Evolutionary conservation across 768 basidiomycete genomes (phyloP).

Genomic region (Rhodotorula diobovata): DNA sequence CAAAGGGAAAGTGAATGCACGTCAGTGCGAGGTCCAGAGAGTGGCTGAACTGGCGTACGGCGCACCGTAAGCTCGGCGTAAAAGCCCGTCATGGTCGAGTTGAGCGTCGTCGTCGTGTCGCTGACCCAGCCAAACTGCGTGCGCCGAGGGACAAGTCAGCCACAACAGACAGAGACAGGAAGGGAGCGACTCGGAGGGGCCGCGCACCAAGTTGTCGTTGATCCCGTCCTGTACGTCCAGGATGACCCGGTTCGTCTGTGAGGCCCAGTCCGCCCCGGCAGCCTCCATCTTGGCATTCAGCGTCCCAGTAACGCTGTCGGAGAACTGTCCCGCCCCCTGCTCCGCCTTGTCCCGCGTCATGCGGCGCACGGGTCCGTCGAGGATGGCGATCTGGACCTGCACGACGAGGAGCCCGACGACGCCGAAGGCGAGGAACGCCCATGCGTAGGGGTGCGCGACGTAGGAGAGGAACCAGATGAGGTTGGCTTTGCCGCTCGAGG

Average conservation of each 20-base stretch:
- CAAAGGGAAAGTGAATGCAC: too few relatives aligned
- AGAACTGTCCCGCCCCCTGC: conserved; percentile 61
- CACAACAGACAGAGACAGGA: neutral
- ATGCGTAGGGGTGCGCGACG: conserved; percentile 82
- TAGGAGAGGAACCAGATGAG: conserved; percentile 86
- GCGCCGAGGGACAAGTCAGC: neutral
- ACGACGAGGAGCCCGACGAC: conserved; percentile 80
- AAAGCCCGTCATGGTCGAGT: conserved; percentile 76
- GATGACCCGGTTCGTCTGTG: conserved; percentile 68
- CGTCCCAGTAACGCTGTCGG: conserved; percentile 64
- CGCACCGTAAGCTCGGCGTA: conserved; percentile 71
- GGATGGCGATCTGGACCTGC: conserved; percentile 75
- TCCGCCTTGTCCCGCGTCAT: conserved; percentile 64
- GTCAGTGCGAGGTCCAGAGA: neutral
- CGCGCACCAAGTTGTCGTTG: conserved; percentile 55
- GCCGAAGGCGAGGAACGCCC: conserved; percentile 89
- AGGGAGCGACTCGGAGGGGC: neutral
- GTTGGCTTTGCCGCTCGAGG: conserved; percentile 53
- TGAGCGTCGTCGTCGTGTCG: conserved; percentile 77
- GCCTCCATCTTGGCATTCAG: conserved; percentile 65
- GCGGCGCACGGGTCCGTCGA: conserved; percentile 62
- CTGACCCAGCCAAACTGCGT: conserved; percentile 89
- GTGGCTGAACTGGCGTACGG: neutral
- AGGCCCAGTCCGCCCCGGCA: conserved; percentile 72
- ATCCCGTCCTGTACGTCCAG: conserved; percentile 66